phyloP scores from a whole-genome alignment of 257 asterid genomes.

The Primulina eburnea region DNA sequence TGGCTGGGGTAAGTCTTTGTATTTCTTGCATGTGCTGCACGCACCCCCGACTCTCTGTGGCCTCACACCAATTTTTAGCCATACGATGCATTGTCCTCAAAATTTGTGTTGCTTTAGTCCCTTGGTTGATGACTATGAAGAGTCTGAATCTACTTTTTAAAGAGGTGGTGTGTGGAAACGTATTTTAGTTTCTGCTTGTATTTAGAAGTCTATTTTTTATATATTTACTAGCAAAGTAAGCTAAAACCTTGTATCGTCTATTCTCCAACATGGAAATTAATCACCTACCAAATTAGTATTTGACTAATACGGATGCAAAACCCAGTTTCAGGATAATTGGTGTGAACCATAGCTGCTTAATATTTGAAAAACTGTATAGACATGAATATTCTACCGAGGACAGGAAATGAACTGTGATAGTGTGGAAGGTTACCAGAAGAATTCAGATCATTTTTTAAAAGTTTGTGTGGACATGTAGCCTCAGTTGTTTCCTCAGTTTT shows the following conservation, averaged over 20 bases:
- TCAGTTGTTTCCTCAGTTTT: neutral
- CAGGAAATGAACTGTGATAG: neutral
- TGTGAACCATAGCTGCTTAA: neutral
- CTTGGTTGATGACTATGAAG: slow-evolving; percentile 20
- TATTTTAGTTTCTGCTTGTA: slow-evolving; percentile 1
- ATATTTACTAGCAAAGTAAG: neutral
- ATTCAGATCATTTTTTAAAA: neutral
- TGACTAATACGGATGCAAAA: neutral
- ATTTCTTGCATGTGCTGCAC: slow-evolving; percentile 9
- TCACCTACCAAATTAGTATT: neutral
- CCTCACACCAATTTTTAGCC: neutral
- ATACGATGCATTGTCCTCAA: neutral
- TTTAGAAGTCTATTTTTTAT: neutral
- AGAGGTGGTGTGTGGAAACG: neutral
- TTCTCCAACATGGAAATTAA: neutral
- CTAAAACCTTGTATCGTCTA: neutral
- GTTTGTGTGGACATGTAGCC: neutral
- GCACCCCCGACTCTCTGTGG: neutral
- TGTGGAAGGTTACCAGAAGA: neutral
- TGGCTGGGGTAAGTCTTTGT: slow-evolving; percentile 83
- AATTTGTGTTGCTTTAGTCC: neutral
- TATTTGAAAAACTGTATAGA: neutral
- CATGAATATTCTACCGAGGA: neutral
- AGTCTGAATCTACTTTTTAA: neutral
- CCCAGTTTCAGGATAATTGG: neutral